Conservation (phyloP, 768 basidiomycete species). For the Sarcodon sp. region DNA sequence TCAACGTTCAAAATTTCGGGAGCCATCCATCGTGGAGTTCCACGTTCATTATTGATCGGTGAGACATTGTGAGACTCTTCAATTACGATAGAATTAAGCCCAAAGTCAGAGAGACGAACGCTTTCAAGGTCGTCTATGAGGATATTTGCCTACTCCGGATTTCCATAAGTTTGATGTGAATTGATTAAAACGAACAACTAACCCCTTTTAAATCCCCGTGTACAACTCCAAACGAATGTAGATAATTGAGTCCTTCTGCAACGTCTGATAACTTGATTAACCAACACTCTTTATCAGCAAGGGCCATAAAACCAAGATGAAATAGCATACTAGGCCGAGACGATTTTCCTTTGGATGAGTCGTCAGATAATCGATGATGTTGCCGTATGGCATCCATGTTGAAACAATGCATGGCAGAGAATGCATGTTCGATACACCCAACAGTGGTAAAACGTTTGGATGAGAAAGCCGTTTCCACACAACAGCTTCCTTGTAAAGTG, state of each 20-base stretch:
- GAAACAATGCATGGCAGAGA: not conserved
- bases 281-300: not conserved
- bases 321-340: not conserved
- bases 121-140: not conserved
- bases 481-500: not conserved
- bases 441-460: slow-evolving; percentile 1
- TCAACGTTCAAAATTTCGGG: not conserved
- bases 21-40: not conserved
- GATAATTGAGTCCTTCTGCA: not conserved
- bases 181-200: not conserved
- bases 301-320: not conserved
- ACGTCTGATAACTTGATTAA: not conserved
- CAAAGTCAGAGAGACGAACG: not conserved
- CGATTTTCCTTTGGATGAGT: not conserved
- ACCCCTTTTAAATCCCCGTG: slow-evolving; percentile 2
- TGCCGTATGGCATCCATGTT: not conserved
- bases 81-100: not conserved
- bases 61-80: not conserved
- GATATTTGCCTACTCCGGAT: not conserved
- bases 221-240: not conserved
- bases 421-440: not conserved
- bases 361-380: not conserved
- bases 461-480: slow-evolving; percentile 2
- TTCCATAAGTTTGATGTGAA: not conserved
- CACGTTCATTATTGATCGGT: not conserved